phyloP scores from a whole-genome alignment of 768 basidiomycete species.

The Panaeolus cyanescens region DNA sequence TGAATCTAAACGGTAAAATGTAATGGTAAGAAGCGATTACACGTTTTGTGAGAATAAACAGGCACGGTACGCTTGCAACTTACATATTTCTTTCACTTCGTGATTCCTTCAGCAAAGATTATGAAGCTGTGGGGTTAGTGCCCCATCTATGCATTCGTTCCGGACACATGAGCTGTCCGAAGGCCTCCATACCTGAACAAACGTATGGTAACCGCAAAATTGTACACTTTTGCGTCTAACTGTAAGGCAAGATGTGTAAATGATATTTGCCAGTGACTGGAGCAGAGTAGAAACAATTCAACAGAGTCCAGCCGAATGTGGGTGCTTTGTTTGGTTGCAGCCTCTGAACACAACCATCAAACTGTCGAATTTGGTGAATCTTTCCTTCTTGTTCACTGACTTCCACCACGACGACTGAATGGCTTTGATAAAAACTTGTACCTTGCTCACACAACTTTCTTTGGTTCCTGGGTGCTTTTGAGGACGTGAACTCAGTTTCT shows the following conservation, averaged over 20 bases:
- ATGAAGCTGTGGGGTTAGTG: neutral
- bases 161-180: too few relatives aligned
- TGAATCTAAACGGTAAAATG: slow-evolving; percentile 3
- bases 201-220: too few relatives aligned
- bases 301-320: neutral
- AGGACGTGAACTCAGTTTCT: neutral
- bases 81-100: neutral
- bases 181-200: too few relatives aligned
- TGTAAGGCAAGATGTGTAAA: too few relatives aligned
- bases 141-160: too few relatives aligned
- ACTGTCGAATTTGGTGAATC: neutral
- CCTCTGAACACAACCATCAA: neutral
- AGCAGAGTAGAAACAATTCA: neutral
- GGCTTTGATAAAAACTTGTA: neutral
- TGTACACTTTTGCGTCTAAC: too few relatives aligned
- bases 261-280: neutral
- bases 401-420: neutral
- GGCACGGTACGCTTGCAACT: neutral
- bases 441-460: neutral
- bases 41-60: neutral
- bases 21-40: neutral
- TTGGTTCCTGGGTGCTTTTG: neutral
- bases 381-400: neutral
- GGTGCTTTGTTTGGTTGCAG: neutral
- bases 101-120: neutral